Evolutionary conservation across 2,329 filamentous ascomycete species (phyloP).

Genomic region (Trichoderma sp.): DNA sequence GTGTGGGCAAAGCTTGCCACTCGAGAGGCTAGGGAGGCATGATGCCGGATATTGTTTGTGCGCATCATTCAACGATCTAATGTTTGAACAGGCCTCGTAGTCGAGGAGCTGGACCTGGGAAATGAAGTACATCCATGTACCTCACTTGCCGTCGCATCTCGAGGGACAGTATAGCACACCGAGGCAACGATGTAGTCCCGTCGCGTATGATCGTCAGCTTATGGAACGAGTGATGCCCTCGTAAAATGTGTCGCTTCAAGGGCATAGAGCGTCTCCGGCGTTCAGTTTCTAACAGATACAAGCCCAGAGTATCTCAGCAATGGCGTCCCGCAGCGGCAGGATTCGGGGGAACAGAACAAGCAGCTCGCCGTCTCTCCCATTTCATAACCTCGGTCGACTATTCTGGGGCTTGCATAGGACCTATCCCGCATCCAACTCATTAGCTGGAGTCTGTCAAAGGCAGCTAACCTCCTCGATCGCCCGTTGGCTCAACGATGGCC

Average conservation of each 20-base stretch:
- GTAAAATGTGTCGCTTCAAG: not conserved
- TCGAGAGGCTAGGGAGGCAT: not conserved
- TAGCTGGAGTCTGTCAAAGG: not conserved
- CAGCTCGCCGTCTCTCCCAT: not conserved
- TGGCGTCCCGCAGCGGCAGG: not conserved
- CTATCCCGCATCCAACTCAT: not conserved
- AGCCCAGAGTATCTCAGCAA: not conserved
- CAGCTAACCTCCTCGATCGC: not conserved
- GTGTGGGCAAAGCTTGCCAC: not conserved
- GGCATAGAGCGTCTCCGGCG: not conserved
- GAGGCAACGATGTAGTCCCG: not conserved
- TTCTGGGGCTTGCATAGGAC: not conserved
- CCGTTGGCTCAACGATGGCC: not conserved
- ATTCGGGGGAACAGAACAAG: not conserved
- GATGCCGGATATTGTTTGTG: not conserved
- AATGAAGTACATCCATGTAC: not conserved
- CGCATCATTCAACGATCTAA: not conserved
- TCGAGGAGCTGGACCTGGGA: not conserved
- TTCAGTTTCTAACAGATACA: not conserved
- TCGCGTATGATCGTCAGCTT: not conserved
- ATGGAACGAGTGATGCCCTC: not conserved
- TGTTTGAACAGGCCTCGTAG: not conserved
- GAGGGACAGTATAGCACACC: not conserved
- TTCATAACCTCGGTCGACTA: not conserved
- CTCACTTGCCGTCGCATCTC: no score